These are phyloP conservation scores for Boletus speciosus DNA, from an alignment of 768 basidiomycete species.

Conservation along the genomic window DNA sequence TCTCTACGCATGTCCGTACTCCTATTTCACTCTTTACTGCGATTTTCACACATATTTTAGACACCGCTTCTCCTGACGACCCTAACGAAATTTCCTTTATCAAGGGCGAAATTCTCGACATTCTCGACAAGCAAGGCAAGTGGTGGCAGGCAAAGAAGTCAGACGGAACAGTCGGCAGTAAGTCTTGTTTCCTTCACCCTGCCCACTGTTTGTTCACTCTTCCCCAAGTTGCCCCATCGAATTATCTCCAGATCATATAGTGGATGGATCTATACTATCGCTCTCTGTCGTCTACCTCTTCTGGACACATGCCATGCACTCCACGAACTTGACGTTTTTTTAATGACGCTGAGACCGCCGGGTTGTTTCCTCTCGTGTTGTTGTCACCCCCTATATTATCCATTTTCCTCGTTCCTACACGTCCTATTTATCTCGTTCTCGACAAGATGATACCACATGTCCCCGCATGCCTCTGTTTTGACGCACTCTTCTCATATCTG, in stretches of 20 bases:
- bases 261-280: constrained; percentile 17
- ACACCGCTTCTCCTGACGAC: constrained; percentile 91
- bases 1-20: constrained; percentile 76
- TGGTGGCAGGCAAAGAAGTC: constrained; percentile 89
- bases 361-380: constrained; percentile 20
- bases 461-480: constrained; percentile 17
- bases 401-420: constrained; percentile 13
- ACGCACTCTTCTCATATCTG: constrained; percentile 2
- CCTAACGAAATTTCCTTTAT: constrained; percentile 93
- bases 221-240: constrained; percentile 72
- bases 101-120: constrained; percentile 90
- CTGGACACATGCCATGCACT: constrained; percentile 26
- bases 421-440: constrained; percentile 28
- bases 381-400: constrained; percentile 32
- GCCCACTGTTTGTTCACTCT: constrained; percentile 8
- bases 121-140: constrained; percentile 88
- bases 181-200: constrained; percentile 32
- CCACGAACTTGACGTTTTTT: constrained; percentile 33
- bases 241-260: constrained; percentile 80
- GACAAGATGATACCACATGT: constrained; percentile 32
- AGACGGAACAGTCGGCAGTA: constrained; percentile 77
- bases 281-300: constrained; percentile 9
- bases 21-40: constrained; percentile 10
- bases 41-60: constrained; percentile 41
- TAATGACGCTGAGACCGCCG: constrained; percentile 25